These are phyloP conservation scores for Fusarium drepaniforme DNA, from an alignment of 2,329 filamentous ascomycete species.

Conservation along the genomic window DNA sequence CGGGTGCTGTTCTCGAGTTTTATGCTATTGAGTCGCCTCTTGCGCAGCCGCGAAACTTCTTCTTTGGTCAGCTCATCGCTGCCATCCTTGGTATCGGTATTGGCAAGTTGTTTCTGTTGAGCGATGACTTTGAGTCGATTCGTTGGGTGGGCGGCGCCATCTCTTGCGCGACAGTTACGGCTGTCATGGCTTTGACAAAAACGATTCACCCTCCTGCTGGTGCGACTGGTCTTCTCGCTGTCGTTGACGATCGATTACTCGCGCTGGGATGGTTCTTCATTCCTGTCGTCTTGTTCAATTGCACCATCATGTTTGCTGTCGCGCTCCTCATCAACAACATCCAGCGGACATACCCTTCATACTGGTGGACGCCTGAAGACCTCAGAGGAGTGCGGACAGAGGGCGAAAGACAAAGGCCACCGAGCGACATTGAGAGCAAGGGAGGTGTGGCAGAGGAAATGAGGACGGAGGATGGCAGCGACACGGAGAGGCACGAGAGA, in stretches of 20 bases:
- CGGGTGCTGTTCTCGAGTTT: conserved; percentile 81
- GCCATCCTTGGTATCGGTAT: conserved; percentile 71
- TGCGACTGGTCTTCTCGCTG: conserved; percentile 78
- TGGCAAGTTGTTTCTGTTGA: conserved; percentile 73
- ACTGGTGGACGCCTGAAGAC: conserved; percentile 74
- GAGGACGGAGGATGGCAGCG: conserved; percentile 26
- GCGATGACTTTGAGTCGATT: conserved; percentile 60
- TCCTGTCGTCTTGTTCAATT: conserved; percentile 71
- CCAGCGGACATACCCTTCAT: conserved; percentile 73
- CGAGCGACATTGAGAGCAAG: conserved; percentile 32
- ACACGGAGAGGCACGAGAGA: conserved; percentile 28
- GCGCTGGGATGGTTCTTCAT: conserved; percentile 77
- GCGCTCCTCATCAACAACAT: conserved; percentile 78
- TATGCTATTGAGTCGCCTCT: conserved; percentile 79
- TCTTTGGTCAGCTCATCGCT: conserved; percentile 75
- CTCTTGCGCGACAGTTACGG: conserved; percentile 72
- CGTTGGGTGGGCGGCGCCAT: conserved; percentile 75
- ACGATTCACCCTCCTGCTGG: conserved; percentile 82
- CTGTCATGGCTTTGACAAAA: conserved; percentile 76
- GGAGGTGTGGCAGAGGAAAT: conserved; percentile 22
- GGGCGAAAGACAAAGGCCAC: background rate
- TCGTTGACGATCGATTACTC: conserved; percentile 66
- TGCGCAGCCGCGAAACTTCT: conserved; percentile 77
- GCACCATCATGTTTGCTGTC: conserved; percentile 69
- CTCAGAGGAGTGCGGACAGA: conserved; percentile 19